Base-by-base conservation (phyloP, 495 filamentous ascomycete species). In the Penicillium dipodomyicola region DNA sequence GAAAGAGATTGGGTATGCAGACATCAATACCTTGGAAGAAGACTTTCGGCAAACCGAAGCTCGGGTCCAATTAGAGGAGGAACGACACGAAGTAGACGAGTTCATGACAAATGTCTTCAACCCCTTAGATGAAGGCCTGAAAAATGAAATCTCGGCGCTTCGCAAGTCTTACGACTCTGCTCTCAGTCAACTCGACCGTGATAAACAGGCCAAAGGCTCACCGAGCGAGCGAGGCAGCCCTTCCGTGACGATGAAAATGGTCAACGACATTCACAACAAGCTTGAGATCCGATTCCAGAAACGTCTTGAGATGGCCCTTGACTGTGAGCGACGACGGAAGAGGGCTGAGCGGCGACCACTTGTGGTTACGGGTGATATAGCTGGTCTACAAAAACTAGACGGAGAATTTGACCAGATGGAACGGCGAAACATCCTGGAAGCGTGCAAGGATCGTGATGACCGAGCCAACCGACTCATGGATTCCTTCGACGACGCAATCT, bases 1-100 rank as follows among this genome's bases (percentile, higher is more conserved):
- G 40, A 80, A 84, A 54, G 77, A 81, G 50, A 85, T 86, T 54
- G 80, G 80, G 2, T 85, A 86, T 65, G 82, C 79, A 20, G 83
- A 86, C 58, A 85, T 86, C 52, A 76, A 77, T 41, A 72, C 73
- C 19, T 70, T 85, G n/a, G 83, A 85, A 59, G 78, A 82, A 53
- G 80, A 84, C 30, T 85, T 84, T 60, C 79, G 82, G 35, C 77
- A 78, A 54, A 72, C 67, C 8, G 83, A 86, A 64, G 76, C 77
- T 40, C 74, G 75, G 9, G 66, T 67, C 22, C 82, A 84, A 60
- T 70, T 81, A 23, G 75, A 79, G 20, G 83, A 86, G 60, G 80
- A 84, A 60, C 70, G 80, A 23, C 64, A 65, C 5, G 83, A 86
- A 66, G 77, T 83, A 32, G 72, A 83, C 17, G 67, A 67, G 32